Conservation (phyloP, 768 basidiomycete genomes). For the Mycena sanguinolenta region DNA sequence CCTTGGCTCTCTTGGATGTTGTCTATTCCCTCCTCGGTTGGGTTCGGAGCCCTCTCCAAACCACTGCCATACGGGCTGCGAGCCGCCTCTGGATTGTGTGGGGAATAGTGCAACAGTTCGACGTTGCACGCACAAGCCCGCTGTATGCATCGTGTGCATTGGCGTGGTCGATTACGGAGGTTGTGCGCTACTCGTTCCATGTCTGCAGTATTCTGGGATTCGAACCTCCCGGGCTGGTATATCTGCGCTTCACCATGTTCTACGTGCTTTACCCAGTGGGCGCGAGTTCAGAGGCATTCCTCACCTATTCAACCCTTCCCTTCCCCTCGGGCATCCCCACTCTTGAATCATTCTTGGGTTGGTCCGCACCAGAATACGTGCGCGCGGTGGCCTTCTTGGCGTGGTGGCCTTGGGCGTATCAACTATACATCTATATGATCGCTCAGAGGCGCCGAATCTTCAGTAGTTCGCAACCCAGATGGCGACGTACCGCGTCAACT, state of each 20-base stretch:
- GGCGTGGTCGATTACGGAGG: constrained; percentile 93
- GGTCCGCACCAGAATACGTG: constrained; percentile 69
- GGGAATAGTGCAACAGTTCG: constrained; percentile 80
- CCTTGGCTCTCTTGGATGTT: constrained; percentile 86
- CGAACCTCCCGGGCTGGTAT: constrained; percentile 67
- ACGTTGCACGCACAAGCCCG: constrained; percentile 76
- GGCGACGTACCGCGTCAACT: no score
- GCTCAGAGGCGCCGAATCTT: constrained; percentile 61
- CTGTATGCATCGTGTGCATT: constrained; percentile 92
- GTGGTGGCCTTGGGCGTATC: constrained; percentile 88
- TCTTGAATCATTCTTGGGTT: constrained; percentile 60
- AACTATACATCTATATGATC: constrained; percentile 69
- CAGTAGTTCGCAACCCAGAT: no score
- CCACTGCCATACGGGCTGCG: constrained; percentile 84
- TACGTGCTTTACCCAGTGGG: constrained; percentile 95
- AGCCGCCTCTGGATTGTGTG: constrained; percentile 88
- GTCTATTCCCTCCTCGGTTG: constrained; percentile 83
- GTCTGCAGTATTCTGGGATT: constrained; percentile 71
- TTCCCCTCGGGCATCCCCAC: constrained; percentile 56
- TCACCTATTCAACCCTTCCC: constrained; percentile 85
- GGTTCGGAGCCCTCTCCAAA: constrained; percentile 82
- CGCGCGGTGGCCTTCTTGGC: constrained; percentile 74
- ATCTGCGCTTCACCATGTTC: constrained; percentile 92
- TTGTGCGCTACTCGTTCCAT: constrained; percentile 93
- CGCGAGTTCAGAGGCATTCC: constrained; percentile 89